Percentiles rank a stretch among this genome's conserved stretches.
Evolutionary conservation across 129 eudicot genomes (phyloP).

Genomic region (sunflower (Helianthus annuus)): HanXRQr2.0-SUNRISE NC_035436.2:206126987-206127486

Average conservation of each 20-base stretch:
- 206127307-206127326: too few relatives aligned
- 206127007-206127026: too few relatives aligned
- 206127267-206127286: too few relatives aligned
- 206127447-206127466: not conserved
- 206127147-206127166: not conserved
- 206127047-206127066: not conserved
- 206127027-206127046: not conserved
- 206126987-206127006: too few relatives aligned
- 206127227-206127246: too few relatives aligned
- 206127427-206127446: not conserved
- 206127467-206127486: not conserved
- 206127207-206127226: too few relatives aligned
- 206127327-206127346: too few relatives aligned
- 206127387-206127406: not conserved
- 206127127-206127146: not conserved
- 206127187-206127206: too few relatives aligned
- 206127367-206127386: not conserved
- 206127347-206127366: not conserved
- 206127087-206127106: not conserved
- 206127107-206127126: not conserved
- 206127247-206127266: too few relatives aligned
- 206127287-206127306: too few relatives aligned
- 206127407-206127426: not conserved
- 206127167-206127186: not conserved
- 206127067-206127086: not conserved